Percentiles rank a stretch among this genome's conserved stretches.
phyloP scores from a whole-genome alignment of 1,139 yeast species.

The Debaryomycetaceae sp. region DNA sequence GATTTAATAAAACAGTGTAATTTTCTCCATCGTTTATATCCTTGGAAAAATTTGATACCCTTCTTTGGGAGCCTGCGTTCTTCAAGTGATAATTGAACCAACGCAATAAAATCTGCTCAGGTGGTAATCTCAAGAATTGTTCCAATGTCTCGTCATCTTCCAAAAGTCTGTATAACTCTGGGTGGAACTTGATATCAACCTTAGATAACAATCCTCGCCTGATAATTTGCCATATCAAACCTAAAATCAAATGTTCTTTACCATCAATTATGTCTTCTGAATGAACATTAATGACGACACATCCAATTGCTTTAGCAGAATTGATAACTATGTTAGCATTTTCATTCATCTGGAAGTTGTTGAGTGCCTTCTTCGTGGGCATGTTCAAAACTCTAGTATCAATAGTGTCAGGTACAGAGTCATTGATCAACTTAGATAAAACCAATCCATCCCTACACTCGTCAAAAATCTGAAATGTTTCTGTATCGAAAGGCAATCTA shows the following conservation, averaged over 20 bases:
- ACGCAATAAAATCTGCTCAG: slow-evolving; percentile 93
- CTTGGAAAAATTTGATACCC: slow-evolving; percentile 78
- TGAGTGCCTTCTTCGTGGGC: slow-evolving; percentile 82
- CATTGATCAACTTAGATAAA: slow-evolving; percentile 88
- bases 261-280: slow-evolving; percentile 97
- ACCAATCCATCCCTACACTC: slow-evolving; percentile 96
- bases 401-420: slow-evolving; percentile 96
- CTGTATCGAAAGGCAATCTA: slow-evolving; percentile 88
- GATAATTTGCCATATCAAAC: slow-evolving; percentile 97
- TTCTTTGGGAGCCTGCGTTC: slow-evolving; percentile 87
- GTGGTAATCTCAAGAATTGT: slow-evolving; percentile 93
- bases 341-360: slow-evolving; percentile 93
- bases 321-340: slow-evolving; percentile 96
- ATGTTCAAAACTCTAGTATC: slow-evolving; percentile 94
- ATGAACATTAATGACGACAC: slow-evolving; percentile 96
- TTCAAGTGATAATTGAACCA: slow-evolving; percentile 97
- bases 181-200: slow-evolving; percentile 94
- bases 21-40: slow-evolving; percentile 96
- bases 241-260: slow-evolving; percentile 90
- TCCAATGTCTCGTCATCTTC: slow-evolving; percentile 97
- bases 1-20: slow-evolving; percentile 84
- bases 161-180: slow-evolving; percentile 88
- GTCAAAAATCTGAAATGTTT: slow-evolving; percentile 92
- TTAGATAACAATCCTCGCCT: slow-evolving; percentile 92
- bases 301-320: slow-evolving; percentile 98